Base-by-base conservation (phyloP, 352 stramenopile species). In the Globisporangium orthogonon region DNA sequence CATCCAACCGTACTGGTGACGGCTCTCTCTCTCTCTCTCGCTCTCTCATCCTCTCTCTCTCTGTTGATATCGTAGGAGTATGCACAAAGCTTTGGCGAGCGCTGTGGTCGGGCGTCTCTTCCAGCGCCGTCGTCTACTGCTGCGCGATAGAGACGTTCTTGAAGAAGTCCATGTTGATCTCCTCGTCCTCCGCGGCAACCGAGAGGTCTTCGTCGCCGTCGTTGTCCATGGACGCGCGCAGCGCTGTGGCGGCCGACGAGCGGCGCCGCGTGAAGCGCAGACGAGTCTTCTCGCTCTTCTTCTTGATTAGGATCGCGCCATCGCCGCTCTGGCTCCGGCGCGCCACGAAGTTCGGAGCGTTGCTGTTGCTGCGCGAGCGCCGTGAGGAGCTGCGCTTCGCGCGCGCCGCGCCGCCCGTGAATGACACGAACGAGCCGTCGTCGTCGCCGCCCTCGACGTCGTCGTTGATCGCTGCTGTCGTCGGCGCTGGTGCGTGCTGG, bases 101-200 rank as follows among this genome's bases (percentile, higher is more conserved):
- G 33, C 33, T 37, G 33, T 37, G n/a, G 7, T 17, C 15, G n/a
- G 23, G 23, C 23, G 23, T 23, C 23, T 23, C 23, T 23, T 23
- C 23, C 23, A 23, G 7, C 17, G 1, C n/a, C 45, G 29, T 14
- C 35, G 35, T 40, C 35, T 30, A 47, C 40, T 70, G 60, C 31
- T 69, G 64, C 14, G 62, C 67, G 41, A 76, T 50, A 23, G 60
- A 70, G 29, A 82, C 62, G 40, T 57, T 74, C 46, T 72, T 71
- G 65, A 94, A 69, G 62, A 94, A 94, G 69, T 91, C 81, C 71
- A 94, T 73, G 74, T 94, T 91, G 51, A 94, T 65, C 51, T 70
- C 74, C 11, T 71, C 69, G 10, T 85, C 68, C 18, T 83, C 75
- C 4, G 86, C 75, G 11, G 43, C 43, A 7, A 29, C 43, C 15